Conservation (phyloP, 495 filamentous ascomycete species). For the Xylaria bambusicola region DNA sequence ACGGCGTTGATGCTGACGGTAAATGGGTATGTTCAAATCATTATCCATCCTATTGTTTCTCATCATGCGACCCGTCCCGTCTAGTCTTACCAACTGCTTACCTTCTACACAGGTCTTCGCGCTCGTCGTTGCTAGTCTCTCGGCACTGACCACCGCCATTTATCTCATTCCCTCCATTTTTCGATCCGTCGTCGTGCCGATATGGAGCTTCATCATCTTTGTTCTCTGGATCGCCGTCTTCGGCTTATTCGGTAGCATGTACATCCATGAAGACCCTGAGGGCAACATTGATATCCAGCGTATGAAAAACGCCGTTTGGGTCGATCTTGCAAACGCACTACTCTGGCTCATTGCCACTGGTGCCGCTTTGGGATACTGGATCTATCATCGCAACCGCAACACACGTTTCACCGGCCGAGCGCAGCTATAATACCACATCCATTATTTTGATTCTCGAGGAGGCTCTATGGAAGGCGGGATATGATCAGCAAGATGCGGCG, state of each 20-base stretch:
- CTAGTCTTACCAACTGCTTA: background rate
- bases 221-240: constrained; percentile 80
- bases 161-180: constrained; percentile 65
- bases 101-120: constrained; percentile 61
- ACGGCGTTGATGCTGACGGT: constrained; percentile 52
- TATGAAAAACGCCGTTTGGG: constrained; percentile 87
- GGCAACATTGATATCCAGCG: constrained; percentile 61
- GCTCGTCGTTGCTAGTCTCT: constrained; percentile 61
- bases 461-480: background rate
- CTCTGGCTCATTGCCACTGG: constrained; percentile 67
- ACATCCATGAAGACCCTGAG: constrained; percentile 66
- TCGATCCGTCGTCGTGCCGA: constrained; percentile 55
- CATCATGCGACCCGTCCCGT: too few relatives aligned
- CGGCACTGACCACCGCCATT: constrained; percentile 60
- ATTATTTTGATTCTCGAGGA: background rate
- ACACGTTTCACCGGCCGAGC: constrained; percentile 54
- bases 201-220: constrained; percentile 71
- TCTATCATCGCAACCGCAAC: constrained; percentile 40
- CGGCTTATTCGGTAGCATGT: constrained; percentile 76
- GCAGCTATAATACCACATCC: constrained; percentile 29
- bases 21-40: constrained; percentile 65
- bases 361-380: constrained; percentile 46
- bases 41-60: background rate
- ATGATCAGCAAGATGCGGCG: background rate
- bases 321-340: constrained; percentile 71